These are phyloP conservation scores for Tylopilus sp. DNA, from an alignment of 768 basidiomycete genomes.

Conservation along the genomic window DNA sequence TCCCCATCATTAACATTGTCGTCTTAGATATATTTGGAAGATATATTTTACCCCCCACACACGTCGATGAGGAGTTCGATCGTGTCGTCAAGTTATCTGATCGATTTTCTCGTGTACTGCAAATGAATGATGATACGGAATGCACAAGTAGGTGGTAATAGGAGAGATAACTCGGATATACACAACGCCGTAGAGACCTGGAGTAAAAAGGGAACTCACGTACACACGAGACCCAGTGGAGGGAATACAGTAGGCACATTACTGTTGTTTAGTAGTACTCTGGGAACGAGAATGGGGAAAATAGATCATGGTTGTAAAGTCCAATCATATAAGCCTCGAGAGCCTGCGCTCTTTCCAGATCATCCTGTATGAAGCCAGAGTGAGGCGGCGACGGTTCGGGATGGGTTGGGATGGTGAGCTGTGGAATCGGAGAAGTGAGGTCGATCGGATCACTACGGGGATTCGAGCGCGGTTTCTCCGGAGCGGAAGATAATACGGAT, in stretches of 20 bases:
- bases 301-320: slow-evolving; percentile 25
- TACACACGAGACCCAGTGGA: background rate
- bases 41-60: background rate
- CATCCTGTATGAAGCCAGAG: slow-evolving; percentile 10
- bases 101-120: background rate
- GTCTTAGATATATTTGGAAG: background rate
- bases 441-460: background rate
- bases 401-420: background rate
- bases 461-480: background rate
- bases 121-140: background rate
- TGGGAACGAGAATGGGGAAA: slow-evolving; percentile 17
- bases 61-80: background rate
- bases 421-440: background rate
- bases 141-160: slow-evolving; percentile 3
- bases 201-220: slow-evolving; percentile 1
- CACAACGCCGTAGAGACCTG: background rate
- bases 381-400: background rate
- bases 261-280: slow-evolving; percentile 12
- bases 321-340: slow-evolving; percentile 31
- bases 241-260: background rate
- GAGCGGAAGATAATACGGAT: slow-evolving; percentile 15
- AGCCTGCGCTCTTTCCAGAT: slow-evolving; percentile 24
- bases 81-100: background rate
- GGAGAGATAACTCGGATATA: background rate
- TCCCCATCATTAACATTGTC: too few species aligned